phyloP scores from a whole-genome alignment of 345 rosid species.

The Excoecaria agallocha region DNA sequence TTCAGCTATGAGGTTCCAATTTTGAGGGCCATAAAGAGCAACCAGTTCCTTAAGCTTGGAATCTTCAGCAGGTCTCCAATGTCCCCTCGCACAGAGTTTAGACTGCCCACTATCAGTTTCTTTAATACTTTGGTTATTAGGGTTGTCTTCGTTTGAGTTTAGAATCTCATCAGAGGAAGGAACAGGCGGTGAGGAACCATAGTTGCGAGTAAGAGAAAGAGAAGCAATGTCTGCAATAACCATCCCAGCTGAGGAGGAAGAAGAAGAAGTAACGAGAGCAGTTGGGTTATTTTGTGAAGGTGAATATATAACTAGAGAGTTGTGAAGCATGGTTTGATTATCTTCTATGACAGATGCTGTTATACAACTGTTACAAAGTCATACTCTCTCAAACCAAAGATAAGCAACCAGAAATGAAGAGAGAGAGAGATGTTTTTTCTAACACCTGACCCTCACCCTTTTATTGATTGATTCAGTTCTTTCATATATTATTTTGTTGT shows the following conservation, averaged over 20 bases:
- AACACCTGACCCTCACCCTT: constrained; percentile 2
- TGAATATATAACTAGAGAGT: constrained; percentile 23
- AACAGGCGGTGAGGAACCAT: constrained; percentile 8
- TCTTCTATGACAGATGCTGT: constrained; percentile 46
- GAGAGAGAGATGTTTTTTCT: neutral
- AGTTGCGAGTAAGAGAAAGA: constrained; percentile 37
- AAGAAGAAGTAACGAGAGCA: constrained; percentile 11
- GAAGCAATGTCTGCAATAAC: constrained; percentile 47
- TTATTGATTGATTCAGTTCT: neutral
- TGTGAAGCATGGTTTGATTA: constrained; percentile 34
- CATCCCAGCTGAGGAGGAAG: constrained; percentile 26
- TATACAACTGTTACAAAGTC: constrained; percentile 44
- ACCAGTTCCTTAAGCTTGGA: constrained; percentile 87
- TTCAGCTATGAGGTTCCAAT: constrained; percentile 97
- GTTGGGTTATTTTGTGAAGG: constrained; percentile 15
- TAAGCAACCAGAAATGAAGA: neutral
- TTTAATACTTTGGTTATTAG: constrained; percentile 31
- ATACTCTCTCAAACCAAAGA: constrained; percentile 18
- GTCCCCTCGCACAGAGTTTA: constrained; percentile 88
- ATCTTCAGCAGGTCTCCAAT: constrained; percentile 98
- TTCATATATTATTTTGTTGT: neutral
- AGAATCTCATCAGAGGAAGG: constrained; percentile 9
- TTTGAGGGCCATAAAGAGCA: constrained; percentile 88
- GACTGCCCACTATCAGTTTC: constrained; percentile 57
- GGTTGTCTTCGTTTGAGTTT: constrained; percentile 25